Conservation (phyloP, 2,329 filamentous ascomycete genomes). For the Thyridium curvatum region DNA sequence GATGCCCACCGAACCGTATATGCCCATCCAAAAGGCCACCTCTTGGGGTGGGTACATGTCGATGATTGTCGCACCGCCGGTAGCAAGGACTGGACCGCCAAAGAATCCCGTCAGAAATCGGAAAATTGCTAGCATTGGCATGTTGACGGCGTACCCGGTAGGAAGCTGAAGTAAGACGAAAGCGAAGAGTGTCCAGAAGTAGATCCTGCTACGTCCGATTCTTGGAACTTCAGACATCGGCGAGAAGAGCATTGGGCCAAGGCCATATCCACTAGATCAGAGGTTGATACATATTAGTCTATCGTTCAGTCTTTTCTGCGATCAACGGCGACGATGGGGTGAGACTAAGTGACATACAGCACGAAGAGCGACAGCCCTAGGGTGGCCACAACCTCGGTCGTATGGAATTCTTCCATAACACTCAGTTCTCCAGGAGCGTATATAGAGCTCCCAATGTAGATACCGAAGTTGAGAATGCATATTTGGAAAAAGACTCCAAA, state of each 20-base stretch:
- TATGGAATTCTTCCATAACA: slow-evolving; percentile 12
- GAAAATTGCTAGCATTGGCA: slow-evolving; percentile 1
- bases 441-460: slow-evolving; percentile 18
- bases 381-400: slow-evolving; percentile 12
- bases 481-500: background rate
- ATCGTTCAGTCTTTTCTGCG: background rate
- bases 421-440: slow-evolving; percentile 12
- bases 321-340: background rate
- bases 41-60: slow-evolving; percentile 1
- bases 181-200: slow-evolving; percentile 1
- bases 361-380: slow-evolving; percentile 17
- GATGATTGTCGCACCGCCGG: slow-evolving; percentile 1
- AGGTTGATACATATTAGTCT: background rate
- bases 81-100: background rate
- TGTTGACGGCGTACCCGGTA: slow-evolving; percentile 15
- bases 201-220: background rate
- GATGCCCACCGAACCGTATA: slow-evolving; percentile 31
- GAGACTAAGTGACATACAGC: background rate
- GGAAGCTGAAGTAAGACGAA: background rate
- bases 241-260: background rate
- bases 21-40: background rate
- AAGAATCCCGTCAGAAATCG: slow-evolving; percentile 3
- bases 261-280: background rate
- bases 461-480: slow-evolving; percentile 9
- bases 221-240: background rate